Base-by-base conservation (phyloP, 2,329 filamentous ascomycete genomes). In the Neopestalotiopsis sp. region DNA sequence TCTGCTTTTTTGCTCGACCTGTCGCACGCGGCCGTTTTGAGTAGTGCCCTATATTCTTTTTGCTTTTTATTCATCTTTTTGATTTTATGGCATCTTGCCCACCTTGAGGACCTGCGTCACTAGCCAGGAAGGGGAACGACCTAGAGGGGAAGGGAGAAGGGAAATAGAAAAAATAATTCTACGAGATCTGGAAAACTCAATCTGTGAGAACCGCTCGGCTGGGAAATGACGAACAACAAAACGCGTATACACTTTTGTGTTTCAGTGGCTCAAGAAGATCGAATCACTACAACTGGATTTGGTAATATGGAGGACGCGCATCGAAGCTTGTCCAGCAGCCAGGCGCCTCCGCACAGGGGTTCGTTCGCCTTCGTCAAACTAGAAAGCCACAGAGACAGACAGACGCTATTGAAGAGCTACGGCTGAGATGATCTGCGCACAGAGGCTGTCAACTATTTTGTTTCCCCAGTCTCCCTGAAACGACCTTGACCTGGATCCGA, bases 211-310 rank as follows among this genome's bases (percentile, higher is more conserved):
- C 58, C 58, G 30, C 24, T 61, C 30, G 58, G 58, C 58, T 61
- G 58, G 58, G 58, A 61, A 61, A 61, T 61, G 58, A 61, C 30
- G 14, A 34, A 12, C 58, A 32, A 61, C 58, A 32, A n/a, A n/a
- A 30, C 30, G 56, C 56, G 12, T 32, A 34, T 9, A 61, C 30
- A 34, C 30, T 61, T 60, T 32, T 32, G 28, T 61, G 20, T 10
- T n/a, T 30, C 14, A 61, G 42, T 45, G 42, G n/a, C 13, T 14
- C 42, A 13, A 45, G 42, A 45, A 45, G 13, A 17, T 13, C 42
- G 42, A 45, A 45, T n/a, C 42, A 45, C n/a, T 17, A 45, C 13
- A 13, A 17, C n/a, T 45, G 42, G 13, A 17, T 6, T 45, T 17
- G 42, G 24, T 28, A n/a, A 45, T 17, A 45, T n/a, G 42, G 12